Evolutionary conservation across 192 early-diverging fungal species (phyloP), one percentile per base, ranked within the genome.

Genomic region (Coemansia sp.): DNA sequence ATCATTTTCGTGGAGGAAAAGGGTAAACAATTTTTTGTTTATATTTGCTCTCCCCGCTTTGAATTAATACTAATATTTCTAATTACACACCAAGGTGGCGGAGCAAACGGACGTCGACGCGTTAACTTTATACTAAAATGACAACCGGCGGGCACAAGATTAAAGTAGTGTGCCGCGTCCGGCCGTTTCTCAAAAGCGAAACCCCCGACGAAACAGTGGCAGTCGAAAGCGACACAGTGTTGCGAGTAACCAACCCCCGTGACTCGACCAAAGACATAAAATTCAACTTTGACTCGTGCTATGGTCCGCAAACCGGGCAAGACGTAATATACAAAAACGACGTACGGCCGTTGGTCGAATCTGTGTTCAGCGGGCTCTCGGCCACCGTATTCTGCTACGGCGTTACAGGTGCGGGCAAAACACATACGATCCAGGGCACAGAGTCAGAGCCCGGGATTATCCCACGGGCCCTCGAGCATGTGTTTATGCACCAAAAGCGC

Each of bases 321-420:
- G 60, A 66, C 17, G 56, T 58, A 3, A 79, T 87, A 37, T 87
- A 82, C 65, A 63, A 75, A 6, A 66, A 72, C 44, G 82, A 87
- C 50, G 86, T 87, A 18, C 67, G 73, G 15, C 86, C 86, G 0
- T 23, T 87, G 31, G 69, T 87, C 10, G 82, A 86, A 36, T 71
- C 74, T 3, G 71, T 85, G 23, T 84, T 86, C 54, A 74, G 61
- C 46, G 87, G 86, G 0, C 56, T 86, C 53, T 80, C 87, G 17
- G 83, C 86, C 0, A 89, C 87, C 0, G 85, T 89, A 47, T 89
- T 89, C 61, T 86, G 85, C 61, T 89, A 87, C 49, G 87, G 87
- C 23, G 85, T 86, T 25, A 88, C 86, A 1, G 87, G 87, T 0
- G 85, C 86, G 2, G 85, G 85, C 34, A 89, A 89, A 40, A 89